A percentile compares a stretch with the other conserved stretches of the same genome.
Evolutionary conservation across 495 filamentous ascomycete species (phyloP).

Genomic region (Cudoniella acicularis): DNA sequence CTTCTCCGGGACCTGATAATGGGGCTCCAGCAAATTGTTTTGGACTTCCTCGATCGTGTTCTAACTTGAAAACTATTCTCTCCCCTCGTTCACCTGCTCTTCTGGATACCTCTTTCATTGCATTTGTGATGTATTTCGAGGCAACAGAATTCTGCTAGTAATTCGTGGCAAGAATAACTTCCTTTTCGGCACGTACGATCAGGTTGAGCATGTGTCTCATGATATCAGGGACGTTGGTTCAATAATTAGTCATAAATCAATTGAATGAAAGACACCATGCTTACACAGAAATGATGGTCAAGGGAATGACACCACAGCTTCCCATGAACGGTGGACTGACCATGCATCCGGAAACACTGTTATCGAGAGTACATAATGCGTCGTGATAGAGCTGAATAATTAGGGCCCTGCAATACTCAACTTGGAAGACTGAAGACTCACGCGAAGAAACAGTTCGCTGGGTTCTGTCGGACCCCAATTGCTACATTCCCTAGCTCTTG

Average conservation of each 20-base stretch:
- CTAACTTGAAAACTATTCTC: conserved; percentile 65
- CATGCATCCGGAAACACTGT: conserved; percentile 50
- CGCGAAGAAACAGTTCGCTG: conserved; percentile 63
- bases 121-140: conserved; percentile 61
- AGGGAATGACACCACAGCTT: conserved; percentile 58
- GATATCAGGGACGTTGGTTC: conserved; percentile 60
- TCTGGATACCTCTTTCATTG: conserved; percentile 61
- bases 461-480: conserved; percentile 62
- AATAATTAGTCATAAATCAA: not conserved
- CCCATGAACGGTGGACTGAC: conserved; percentile 72
- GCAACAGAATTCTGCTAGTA: conserved; percentile 70
- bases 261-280: conserved; percentile 14
- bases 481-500: conserved; percentile 55
- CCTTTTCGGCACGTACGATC: conserved; percentile 66
- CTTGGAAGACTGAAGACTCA: conserved; percentile 22
- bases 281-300: conserved; percentile 64
- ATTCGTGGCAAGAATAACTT: conserved; percentile 71
- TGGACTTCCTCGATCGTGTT: conserved; percentile 68
- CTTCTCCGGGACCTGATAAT: conserved; percentile 52
- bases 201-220: conserved; percentile 70
- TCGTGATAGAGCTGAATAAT: conserved; percentile 59
- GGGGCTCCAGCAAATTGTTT: conserved; percentile 61
- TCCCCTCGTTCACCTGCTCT: conserved; percentile 56
- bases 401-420: too few species aligned
- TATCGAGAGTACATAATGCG: conserved; percentile 56